These are phyloP conservation scores for Rugonectria rugulosa DNA, from an alignment of 2,329 filamentous ascomycete species.

Conservation along the genomic window DNA sequence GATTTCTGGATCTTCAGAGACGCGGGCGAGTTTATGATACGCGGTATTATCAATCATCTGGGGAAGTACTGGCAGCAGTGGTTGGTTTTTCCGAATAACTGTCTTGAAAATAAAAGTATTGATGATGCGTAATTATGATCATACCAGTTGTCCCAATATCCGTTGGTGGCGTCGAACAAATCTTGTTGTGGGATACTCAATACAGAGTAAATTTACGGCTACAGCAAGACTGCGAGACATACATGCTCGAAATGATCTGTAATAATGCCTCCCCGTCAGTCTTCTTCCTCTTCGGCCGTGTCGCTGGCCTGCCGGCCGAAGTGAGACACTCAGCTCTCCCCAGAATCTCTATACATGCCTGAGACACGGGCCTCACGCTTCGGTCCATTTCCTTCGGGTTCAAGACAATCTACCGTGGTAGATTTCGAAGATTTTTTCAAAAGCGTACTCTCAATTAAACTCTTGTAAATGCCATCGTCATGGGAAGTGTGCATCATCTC, in stretches of 20 bases:
- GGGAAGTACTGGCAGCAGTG: conserved; percentile 42
- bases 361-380: conserved; percentile 6
- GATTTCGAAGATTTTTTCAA: neutral
- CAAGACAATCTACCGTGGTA: neutral
- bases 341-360: conserved; percentile 7
- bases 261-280: neutral
- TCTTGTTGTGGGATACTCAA: too few species aligned
- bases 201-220: too few species aligned
- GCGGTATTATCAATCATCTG: conserved; percentile 41
- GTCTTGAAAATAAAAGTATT: neutral
- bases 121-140: too few species aligned
- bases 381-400: conserved; percentile 4
- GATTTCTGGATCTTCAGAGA: conserved; percentile 49
- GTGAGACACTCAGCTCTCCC: neutral
- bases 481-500: too few species aligned
- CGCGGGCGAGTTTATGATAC: conserved; percentile 42
- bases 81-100: conserved; percentile 1
- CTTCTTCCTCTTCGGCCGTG: neutral
- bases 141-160: too few species aligned
- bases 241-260: neutral
- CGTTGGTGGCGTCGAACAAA: too few species aligned
- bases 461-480: too few species aligned
- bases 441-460: too few species aligned
- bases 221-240: neutral
- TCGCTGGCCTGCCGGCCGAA: neutral